Percentiles rank a stretch among this genome's conserved stretches.
These are phyloP conservation scores for Pseudocercospora fuligena DNA, from an alignment of 2,329 filamentous ascomycete genomes.

Conservation along the genomic window DNA sequence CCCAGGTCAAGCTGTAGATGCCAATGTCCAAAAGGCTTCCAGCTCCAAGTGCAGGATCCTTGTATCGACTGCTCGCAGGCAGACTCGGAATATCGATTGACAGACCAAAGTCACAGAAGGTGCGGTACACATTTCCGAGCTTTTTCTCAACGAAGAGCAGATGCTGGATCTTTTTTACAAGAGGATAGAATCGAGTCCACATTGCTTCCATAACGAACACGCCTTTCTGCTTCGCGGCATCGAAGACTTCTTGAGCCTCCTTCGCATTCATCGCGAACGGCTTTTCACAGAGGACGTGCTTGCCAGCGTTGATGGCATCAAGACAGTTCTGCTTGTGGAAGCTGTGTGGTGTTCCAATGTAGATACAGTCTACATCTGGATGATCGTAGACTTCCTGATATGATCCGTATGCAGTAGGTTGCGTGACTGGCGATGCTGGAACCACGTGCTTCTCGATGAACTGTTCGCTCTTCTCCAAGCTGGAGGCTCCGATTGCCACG, in stretches of 20 bases:
- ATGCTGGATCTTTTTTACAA: conserved; percentile 43
- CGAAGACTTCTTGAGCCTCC: conserved; percentile 49
- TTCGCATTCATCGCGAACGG: conserved; percentile 49
- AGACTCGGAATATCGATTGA: conserved; percentile 44
- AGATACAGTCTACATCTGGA: conserved; percentile 51
- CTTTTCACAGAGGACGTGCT: conserved; percentile 55
- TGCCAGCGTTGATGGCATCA: conserved; percentile 50
- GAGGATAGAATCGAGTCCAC: conserved; percentile 53
- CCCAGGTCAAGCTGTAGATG: conserved; percentile 53
- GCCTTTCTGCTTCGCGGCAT: conserved; percentile 45
- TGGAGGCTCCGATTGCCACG: conserved; percentile 26
- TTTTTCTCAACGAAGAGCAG: conserved; percentile 48
- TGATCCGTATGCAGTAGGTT: conserved; percentile 45
- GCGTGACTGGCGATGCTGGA: conserved; percentile 16
- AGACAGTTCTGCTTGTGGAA: conserved; percentile 53
- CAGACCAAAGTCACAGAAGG: conserved; percentile 49
- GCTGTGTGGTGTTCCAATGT: conserved; percentile 53
- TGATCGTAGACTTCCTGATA: conserved; percentile 50
- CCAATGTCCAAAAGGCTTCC: conserved; percentile 52
- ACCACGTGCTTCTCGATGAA: conserved; percentile 22
- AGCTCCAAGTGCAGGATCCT: conserved; percentile 48
- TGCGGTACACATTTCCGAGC: conserved; percentile 47
- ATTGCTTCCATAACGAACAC: conserved; percentile 55
- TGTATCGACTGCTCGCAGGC: conserved; percentile 32
- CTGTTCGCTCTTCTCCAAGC: conserved; percentile 25